Evolutionary conservation across 164 flowering plant genomes (phyloP), one percentile per base, ranked within the genome.

Genomic region (Dillenia turbinata): DNA sequence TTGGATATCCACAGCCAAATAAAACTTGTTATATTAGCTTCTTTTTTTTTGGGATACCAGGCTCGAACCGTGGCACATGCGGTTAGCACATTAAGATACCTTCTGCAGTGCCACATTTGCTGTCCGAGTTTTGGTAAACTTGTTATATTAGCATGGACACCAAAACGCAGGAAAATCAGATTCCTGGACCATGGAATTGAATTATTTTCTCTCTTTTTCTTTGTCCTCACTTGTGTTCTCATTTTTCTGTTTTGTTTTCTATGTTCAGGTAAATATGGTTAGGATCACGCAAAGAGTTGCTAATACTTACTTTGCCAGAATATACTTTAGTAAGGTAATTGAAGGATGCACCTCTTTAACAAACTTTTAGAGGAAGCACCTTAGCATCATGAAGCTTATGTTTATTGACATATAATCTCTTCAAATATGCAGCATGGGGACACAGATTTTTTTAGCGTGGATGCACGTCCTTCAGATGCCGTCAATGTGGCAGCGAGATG

Each of bases 391-490:
- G n/a, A 26, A 19, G 15, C 17, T 44, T 44, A 48, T 10, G 57
- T 67, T 40, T 46, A 14, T 13, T 12, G n/a, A 68, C 55, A 54
- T 44, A 52, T 53, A 63, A 5, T 40, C 45, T 47, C 59, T 64
- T 57, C 33, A 53, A 50, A 57, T 72, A 50, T 78, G 71, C 79
- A 90, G 97, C 79, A 78, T 62, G 97, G 89, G 64, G 78, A 79
- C 60, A 72, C 67, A 56, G 74, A 74, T 45, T 55, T 71, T 63
- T 56, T 85, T 13, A 81, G 77, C 71, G 78, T 88, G 61, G 97
- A 90, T 77, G 84, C 82, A 51, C 88, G 92, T 12, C 92, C 95
- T n/a, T 88, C 97, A 49, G 97, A 90, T 83, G 95, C 97, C 70
- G 85, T 90, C 58, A 90, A 85, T 77, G 75, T 90, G 40, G 97